phyloP scores from a whole-genome alignment of 106 monocot species.

The Dactylorhiza incarnata region DNA sequence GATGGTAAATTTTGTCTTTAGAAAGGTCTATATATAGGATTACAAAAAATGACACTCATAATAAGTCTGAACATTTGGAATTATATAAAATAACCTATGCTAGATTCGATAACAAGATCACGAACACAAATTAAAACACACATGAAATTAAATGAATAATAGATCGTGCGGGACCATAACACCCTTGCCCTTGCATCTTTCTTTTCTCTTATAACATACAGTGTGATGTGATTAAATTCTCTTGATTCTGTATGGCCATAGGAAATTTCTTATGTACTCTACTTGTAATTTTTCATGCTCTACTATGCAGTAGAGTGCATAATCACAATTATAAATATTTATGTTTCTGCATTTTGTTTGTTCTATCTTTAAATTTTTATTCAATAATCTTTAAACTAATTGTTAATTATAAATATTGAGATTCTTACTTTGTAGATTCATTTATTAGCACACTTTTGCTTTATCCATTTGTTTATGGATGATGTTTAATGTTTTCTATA shows the following conservation, averaged over 20 bases:
- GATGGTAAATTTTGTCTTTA: not conserved
- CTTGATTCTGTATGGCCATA: too few relatives aligned
- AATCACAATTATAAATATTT: not conserved
- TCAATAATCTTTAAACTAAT: not conserved
- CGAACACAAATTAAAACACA: too few relatives aligned
- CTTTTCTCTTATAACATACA: too few relatives aligned
- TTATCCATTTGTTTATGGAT: not conserved
- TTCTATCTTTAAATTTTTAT: not conserved
- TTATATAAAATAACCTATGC: too few relatives aligned
- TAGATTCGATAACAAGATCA: too few relatives aligned
- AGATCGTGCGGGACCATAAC: not conserved
- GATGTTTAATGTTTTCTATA: too few relatives aligned
- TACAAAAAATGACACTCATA: too few relatives aligned
- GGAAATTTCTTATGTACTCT: not conserved
- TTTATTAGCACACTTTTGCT: not conserved
- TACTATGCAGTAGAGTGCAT: not conserved
- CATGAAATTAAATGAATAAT: too few relatives aligned
- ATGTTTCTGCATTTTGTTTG: not conserved
- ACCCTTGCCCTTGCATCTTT: too few relatives aligned
- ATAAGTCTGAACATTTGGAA: not conserved
- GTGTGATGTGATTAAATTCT: too few relatives aligned
- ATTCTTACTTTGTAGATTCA: not conserved
- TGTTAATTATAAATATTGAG: not conserved
- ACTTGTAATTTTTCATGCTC: not conserved
- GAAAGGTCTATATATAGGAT: too few relatives aligned